These are phyloP conservation scores for Sporothrix globosa DNA, from an alignment of 2,329 filamentous ascomycete species.

Conservation along the genomic window DNA sequence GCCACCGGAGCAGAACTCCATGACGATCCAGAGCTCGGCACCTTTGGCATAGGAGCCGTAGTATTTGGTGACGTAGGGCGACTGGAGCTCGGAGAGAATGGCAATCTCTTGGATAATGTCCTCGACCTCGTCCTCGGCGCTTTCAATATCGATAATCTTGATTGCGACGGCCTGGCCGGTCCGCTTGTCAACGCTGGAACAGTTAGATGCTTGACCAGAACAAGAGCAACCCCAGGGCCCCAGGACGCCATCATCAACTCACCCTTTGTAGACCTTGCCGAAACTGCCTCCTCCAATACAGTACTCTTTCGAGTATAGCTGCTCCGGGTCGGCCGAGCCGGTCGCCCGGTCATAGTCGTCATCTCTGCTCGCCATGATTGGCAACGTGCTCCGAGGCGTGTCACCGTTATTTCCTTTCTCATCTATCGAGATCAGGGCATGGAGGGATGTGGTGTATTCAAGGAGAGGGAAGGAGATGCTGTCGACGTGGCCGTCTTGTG, in stretches of 20 bases:
- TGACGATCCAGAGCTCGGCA: constrained; percentile 97
- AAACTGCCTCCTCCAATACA: constrained; percentile 96
- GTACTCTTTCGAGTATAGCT: constrained; percentile 89
- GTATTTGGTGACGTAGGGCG: constrained; percentile 95
- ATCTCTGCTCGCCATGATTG: constrained; percentile 30
- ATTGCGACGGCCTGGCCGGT: constrained; percentile 94
- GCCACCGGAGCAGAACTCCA: constrained; percentile 97
- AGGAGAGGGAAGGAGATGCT: no score
- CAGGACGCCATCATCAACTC: constrained; percentile 39
- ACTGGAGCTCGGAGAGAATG: constrained; percentile 93
- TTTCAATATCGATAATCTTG: constrained; percentile 98
- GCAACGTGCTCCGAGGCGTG: neutral
- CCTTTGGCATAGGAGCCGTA: constrained; percentile 96
- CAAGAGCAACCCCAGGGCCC: neutral
- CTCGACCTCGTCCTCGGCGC: constrained; percentile 98
- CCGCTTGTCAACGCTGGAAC: constrained; percentile 80
- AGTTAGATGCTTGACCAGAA: constrained; percentile 30
- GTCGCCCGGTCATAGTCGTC: constrained; percentile 49
- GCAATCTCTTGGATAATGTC: constrained; percentile 99
- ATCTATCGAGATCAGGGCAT: constrained; percentile 13
- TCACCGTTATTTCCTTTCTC: neutral
- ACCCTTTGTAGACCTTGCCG: constrained; percentile 98
- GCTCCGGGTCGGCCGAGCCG: constrained; percentile 77
- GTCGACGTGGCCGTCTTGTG: neutral
- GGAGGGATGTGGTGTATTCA: neutral